Base-by-base conservation (phyloP, 495 filamentous ascomycete genomes). In the Alectoria sarmentosa region DNA sequence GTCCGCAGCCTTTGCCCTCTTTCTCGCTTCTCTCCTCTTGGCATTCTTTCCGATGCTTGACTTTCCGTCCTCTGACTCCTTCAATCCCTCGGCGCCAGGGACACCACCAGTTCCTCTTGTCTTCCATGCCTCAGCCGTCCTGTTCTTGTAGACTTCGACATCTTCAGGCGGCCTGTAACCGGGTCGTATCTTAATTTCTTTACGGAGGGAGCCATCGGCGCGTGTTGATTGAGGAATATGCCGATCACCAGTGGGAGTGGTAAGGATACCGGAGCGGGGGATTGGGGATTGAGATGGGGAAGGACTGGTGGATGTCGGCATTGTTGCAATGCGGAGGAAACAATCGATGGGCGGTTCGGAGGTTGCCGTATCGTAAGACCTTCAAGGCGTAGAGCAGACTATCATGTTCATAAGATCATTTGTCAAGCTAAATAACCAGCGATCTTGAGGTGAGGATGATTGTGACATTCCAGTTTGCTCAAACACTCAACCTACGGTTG, bases 111-210 rank as follows among this genome's bases (percentile, higher is more conserved):
- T 88, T 17, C 87, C 89, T 26, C 92, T 85, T 69, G 80, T 91
- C 75, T 91, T 93, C 80, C 90, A 96, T 46, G 83, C 86, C 68
- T 93, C 89, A 32, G 92, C 92, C 8, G 87, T 89, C 49, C 89
- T 86, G 77, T 96, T 98, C 80, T 90, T 94, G 83, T 98, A 99
- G 42, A 96, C 78, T 71, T 97, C 91, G 64, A 97, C 89, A 75
- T 99, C 95, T 74, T 99, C 95, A 3, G 94, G 93, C 0, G 95
- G 95, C 41, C 84, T 84, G 76, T 98, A 99, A 56, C 95, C 95
- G 17, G 93, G 92, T 4, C 90, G 85, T 49, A 99, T 89, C 67
- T 89, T 89, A 62, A 96, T 98, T 71, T 96, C 95, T 69, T 89
- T 92, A 38, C 95, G 82, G 21, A 86, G 89, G 26, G 89, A 90